Evolutionary conservation across 495 filamentous ascomycete species (phyloP), one percentile per base, ranked within the genome.

Genomic region (Evernia prunastri): DNA sequence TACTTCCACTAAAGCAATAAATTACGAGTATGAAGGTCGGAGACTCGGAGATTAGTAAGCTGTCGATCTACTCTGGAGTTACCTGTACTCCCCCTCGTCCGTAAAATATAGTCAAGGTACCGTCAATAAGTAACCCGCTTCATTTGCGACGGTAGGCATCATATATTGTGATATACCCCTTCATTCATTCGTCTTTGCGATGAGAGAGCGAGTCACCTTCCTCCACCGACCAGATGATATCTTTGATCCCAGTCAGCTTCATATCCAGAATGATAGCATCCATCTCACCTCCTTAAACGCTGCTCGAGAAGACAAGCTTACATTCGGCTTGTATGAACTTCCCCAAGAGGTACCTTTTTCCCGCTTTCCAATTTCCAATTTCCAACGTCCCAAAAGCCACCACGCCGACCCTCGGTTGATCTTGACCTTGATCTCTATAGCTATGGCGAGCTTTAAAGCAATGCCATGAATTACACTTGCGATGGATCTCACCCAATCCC

Each of bases 121-220:
- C n/a, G n/a, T n/a, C n/a, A n/a, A n/a, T n/a, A n/a, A n/a, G n/a
- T n/a, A n/a, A n/a, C n/a, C n/a, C n/a, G n/a, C n/a, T n/a, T n/a
- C n/a, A n/a, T n/a, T n/a, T n/a, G n/a, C n/a, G n/a, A n/a, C n/a
- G n/a, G n/a, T n/a, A n/a, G n/a, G n/a, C n/a, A n/a, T n/a, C n/a
- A n/a, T n/a, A n/a, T n/a, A n/a, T n/a, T n/a, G n/a, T n/a, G n/a
- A n/a, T n/a, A n/a, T n/a, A n/a, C n/a, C n/a, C n/a, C n/a, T n/a
- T n/a, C n/a, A n/a, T n/a, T n/a, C n/a, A n/a, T n/a, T n/a, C n/a
- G n/a, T n/a, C n/a, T n/a, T n/a, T n/a, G 81, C 56, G 58, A 97
- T 97, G 93, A 87, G 88, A 68, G 87, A 90, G 77, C 82, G 93
- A 73, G 87, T 90, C 58, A 96, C 93, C 25, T 96, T 86, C 72